Percentiles rank a stretch among this genome's conserved stretches.
These are phyloP conservation scores for Starmerella asiatica DNA, from an alignment of 805 yeast genomes.

Conservation along the genomic window DNA sequence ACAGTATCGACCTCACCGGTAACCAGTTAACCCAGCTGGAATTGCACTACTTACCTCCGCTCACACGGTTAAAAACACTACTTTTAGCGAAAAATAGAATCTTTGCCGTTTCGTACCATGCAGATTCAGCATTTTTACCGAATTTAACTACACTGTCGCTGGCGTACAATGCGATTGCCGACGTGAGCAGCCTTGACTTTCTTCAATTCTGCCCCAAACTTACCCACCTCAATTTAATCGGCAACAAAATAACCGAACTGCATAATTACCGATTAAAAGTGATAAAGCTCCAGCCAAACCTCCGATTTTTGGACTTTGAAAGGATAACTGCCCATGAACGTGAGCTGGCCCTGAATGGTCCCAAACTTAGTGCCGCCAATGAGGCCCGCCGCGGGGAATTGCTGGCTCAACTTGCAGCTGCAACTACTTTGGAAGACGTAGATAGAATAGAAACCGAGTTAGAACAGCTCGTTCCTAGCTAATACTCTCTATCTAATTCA, in stretches of 20 bases:
- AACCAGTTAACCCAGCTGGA: constrained; percentile 51
- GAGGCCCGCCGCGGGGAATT: constrained; percentile 29
- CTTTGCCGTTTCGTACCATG: constrained; percentile 21
- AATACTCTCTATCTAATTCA: not conserved
- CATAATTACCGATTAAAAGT: constrained; percentile 47
- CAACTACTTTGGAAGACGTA: constrained; percentile 62
- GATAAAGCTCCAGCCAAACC: constrained; percentile 48
- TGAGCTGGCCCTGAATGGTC: constrained; percentile 30
- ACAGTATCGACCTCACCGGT: constrained; percentile 58
- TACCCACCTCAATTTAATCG: constrained; percentile 37
- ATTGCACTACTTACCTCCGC: constrained; percentile 32
- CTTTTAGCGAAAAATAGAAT: constrained; percentile 55
- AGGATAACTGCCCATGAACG: constrained; percentile 48
- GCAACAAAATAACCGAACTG: constrained; percentile 42
- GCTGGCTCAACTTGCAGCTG: constrained; percentile 42
- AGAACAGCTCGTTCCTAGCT: constrained; percentile 18
- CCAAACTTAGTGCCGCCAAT: constrained; percentile 43
- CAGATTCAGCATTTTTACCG: constrained; percentile 31
- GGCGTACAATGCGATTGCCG: constrained; percentile 37
- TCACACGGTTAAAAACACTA: constrained; percentile 36
- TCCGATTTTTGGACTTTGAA: constrained; percentile 54
- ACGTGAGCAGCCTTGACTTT: constrained; percentile 33
- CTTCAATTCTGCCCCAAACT: constrained; percentile 33
- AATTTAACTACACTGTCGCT: constrained; percentile 41
- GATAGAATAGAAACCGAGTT: constrained; percentile 51